A percentile compares a stretch with the other conserved stretches of the same genome.
phyloP scores from a whole-genome alignment of 148 eudicot genomes.

The Heliosperma pusillum region DNA sequence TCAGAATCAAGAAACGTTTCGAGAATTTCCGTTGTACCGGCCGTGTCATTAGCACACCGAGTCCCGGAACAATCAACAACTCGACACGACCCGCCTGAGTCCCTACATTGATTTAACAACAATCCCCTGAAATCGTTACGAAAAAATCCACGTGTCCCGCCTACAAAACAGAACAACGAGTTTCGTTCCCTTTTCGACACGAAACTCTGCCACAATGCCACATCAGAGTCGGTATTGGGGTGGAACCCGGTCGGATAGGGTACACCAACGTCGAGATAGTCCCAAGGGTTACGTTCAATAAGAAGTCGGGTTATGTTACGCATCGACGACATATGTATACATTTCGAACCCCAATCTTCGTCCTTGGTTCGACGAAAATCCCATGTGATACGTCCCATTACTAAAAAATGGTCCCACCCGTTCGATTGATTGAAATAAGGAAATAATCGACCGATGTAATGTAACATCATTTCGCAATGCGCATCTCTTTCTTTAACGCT shows the following conservation, averaged over 20 bases:
- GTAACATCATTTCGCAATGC: slow-evolving; percentile 37
- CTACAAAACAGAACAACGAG: slow-evolving; percentile 64
- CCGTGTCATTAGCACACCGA: slow-evolving; percentile 54
- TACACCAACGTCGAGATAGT: slow-evolving; percentile 41
- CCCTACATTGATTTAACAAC: slow-evolving; percentile 53
- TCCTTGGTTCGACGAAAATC: slow-evolving; percentile 64
- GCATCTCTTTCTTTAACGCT: slow-evolving; percentile 26
- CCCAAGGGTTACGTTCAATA: slow-evolving; percentile 51
- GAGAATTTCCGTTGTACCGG: slow-evolving; percentile 40
- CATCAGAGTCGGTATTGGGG: slow-evolving; percentile 39
- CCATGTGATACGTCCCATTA: slow-evolving; percentile 73
- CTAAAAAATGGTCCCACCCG: slow-evolving; percentile 68
- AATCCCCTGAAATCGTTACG: slow-evolving; percentile 62
- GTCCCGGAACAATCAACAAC: slow-evolving; percentile 63
- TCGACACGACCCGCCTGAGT: slow-evolving; percentile 48
- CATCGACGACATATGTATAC: slow-evolving; percentile 53
- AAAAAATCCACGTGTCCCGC: slow-evolving; percentile 65
- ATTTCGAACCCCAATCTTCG: slow-evolving; percentile 57
- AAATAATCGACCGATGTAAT: slow-evolving; percentile 25
- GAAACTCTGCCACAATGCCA: slow-evolving; percentile 56
- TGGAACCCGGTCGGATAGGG: slow-evolving; percentile 93
- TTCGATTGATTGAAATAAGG: slow-evolving; percentile 27
- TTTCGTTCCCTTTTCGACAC: slow-evolving; percentile 37
- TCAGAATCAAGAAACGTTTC: slow-evolving; percentile 71
- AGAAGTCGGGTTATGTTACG: slow-evolving; percentile 47